Evolutionary conservation across 2,329 filamentous ascomycete genomes (phyloP), one percentile per base, ranked within the genome.

Genomic region (Pseudovirgaria hyperparasitica): DNA sequence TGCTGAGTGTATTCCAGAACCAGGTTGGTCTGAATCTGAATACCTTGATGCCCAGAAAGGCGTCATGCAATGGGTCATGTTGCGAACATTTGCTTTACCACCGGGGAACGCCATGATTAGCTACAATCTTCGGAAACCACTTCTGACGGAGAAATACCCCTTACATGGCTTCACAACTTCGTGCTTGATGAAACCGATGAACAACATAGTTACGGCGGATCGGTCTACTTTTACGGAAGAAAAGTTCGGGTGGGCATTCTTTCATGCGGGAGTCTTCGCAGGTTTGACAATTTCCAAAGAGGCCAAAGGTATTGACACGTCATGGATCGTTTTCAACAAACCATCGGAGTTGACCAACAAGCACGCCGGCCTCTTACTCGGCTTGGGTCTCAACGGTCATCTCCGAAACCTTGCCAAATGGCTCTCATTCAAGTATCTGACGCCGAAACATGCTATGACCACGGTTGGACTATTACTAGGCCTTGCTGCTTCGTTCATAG

Each of bases 371-470:
- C 90, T 98, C 37, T 58, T 98, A 22, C 65, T 98, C 1, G 90
- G 85, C 4, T 65, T 98, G 4, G 90, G 90, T 4, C 62, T 98
- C 14, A 94, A 94, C 42, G 92, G 90, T 0, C 92, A 98, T 55
- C 62, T 98, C n/a, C 90, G 82, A 41, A 79, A 75, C 6, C 70
- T 98, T 16, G 90, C 90, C 3, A 96, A 96, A 59, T 98, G 90
- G 87, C 78, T 98, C 22, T 87, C 86, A 6, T 98, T 96, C 67
- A 96, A 94, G 48, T 98, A 98, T 41, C 63, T 98, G n/a, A 98
- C 90, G 0, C 87, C 90, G 2, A 98, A 98, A 46, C 92, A 98
- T 53, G 92, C 86, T 15, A 98, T 98, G 90, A 96, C 90, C 14
- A 96, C 90, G 1, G 87, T 98, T 29, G 90, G 90, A 7, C 63